Conservation (phyloP, 129 eudicot genomes). For the Lonicera japonica region DNA sequence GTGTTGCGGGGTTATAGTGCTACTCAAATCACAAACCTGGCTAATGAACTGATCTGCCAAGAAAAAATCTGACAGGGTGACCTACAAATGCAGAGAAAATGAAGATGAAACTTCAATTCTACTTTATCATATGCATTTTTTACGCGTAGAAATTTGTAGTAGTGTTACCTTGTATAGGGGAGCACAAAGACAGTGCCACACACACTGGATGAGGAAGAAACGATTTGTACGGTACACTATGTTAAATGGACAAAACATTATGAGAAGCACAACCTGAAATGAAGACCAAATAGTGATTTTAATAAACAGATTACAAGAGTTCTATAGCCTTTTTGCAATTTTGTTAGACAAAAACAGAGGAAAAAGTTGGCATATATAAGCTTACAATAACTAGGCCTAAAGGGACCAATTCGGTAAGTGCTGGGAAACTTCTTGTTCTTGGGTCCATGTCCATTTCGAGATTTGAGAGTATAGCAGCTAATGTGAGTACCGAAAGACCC, state of each 20-base stretch:
- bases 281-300: not conserved
- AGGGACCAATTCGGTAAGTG: constrained; percentile 44
- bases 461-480: constrained; percentile 60
- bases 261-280: constrained; percentile 44
- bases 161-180: constrained; percentile 49
- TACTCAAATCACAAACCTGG: constrained; percentile 37
- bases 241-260: constrained; percentile 61
- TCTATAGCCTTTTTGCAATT: not conserved
- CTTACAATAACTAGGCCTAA: constrained; percentile 47
- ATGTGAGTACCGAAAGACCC: constrained; percentile 56
- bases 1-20: not conserved
- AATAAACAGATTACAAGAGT: too few species aligned
- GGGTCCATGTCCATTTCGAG: constrained; percentile 70
- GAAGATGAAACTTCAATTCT: not conserved
- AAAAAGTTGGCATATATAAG: not conserved
- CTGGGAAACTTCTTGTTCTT: constrained; percentile 23
- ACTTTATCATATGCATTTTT: too few species aligned
- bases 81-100: constrained; percentile 13
- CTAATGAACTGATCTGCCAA: constrained; percentile 78
- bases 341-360: not conserved
- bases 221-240: constrained; percentile 62
- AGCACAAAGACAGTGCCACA: constrained; percentile 65
- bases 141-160: too few species aligned
- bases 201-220: constrained; percentile 42
- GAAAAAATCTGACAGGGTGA: constrained; percentile 65